Conservation (phyloP, 2,329 filamentous ascomycete species). For the Botryosphaeria dothidea region DNA sequence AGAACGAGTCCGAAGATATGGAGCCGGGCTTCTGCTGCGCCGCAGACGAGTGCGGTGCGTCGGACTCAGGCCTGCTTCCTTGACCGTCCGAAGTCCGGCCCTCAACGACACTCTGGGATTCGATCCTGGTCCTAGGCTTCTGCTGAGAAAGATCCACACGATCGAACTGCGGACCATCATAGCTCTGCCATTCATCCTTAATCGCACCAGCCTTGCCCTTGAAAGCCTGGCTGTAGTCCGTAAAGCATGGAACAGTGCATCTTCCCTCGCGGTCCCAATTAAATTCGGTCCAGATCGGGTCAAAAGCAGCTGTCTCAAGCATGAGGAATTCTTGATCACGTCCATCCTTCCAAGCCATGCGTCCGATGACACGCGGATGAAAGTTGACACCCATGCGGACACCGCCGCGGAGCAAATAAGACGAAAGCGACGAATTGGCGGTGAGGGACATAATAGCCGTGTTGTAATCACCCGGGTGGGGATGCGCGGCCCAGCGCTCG, state of each 20-base stretch:
- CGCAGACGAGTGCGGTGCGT: slow-evolving; percentile 26
- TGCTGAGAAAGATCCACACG: slow-evolving; percentile 30
- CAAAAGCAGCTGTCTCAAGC: slow-evolving; percentile 59
- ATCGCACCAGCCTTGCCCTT: slow-evolving; percentile 48
- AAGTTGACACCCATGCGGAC: slow-evolving; percentile 61
- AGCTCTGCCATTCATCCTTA: slow-evolving; percentile 57
- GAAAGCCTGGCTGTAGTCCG: slow-evolving; percentile 56
- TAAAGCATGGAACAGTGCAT: slow-evolving; percentile 57
- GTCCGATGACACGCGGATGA: slow-evolving; percentile 56
- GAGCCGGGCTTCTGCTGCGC: slow-evolving; percentile 29
- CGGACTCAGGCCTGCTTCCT: slow-evolving; percentile 18
- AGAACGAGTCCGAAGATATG: slow-evolving; percentile 39
- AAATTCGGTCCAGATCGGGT: slow-evolving; percentile 60
- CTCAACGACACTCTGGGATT: slow-evolving; percentile 14
- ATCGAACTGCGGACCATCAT: slow-evolving; percentile 47
- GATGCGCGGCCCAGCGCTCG: slow-evolving; percentile 57
- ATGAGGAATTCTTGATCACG: slow-evolving; percentile 56
- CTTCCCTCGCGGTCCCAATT: slow-evolving; percentile 54
- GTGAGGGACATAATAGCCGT: slow-evolving; percentile 58
- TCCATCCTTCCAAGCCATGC: slow-evolving; percentile 59
- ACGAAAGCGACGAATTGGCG: slow-evolving; percentile 57
- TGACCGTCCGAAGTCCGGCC: slow-evolving; percentile 17
- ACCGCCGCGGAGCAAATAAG: slow-evolving; percentile 56
- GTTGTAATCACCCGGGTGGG: slow-evolving; percentile 57
- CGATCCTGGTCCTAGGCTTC: slow-evolving; percentile 1